A percentile compares a stretch with the other conserved stretches of the same genome.
Evolutionary conservation across 345 rosid species (phyloP).

Genomic region (Combretum micranthum): DNA sequence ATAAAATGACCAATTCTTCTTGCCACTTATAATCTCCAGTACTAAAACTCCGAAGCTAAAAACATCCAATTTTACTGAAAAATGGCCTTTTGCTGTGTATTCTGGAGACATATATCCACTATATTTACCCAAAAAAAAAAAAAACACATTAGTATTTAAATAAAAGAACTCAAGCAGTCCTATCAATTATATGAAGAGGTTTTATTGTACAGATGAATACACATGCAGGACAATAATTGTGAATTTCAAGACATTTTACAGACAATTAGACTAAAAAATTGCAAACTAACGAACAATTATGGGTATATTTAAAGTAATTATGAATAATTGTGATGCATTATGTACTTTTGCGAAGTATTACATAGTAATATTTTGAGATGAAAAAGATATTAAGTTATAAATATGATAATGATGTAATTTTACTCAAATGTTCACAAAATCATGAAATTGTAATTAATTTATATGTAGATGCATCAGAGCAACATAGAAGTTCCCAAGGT

Average conservation of each 20-base stretch:
- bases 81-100: slow-evolving; percentile 31
- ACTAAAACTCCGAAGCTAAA: slow-evolving; percentile 40
- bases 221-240: no score
- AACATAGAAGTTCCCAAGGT: slow-evolving; percentile 27
- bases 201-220: not conserved
- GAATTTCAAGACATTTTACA: no score
- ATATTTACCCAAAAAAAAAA: not conserved
- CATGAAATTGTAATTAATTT: no score
- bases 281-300: no score
- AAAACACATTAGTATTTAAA: not conserved
- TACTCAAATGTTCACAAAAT: no score
- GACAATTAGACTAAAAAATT: no score
- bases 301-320: no score
- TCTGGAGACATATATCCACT: slow-evolving; percentile 50
- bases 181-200: not conserved
- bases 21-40: slow-evolving; percentile 36
- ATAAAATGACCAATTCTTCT: slow-evolving; percentile 18
- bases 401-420: no score
- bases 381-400: no score
- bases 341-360: no score
- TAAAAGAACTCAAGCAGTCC: not conserved
- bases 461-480: not conserved
- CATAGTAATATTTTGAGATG: no score
- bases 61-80: slow-evolving; percentile 35
- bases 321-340: no score